Evolutionary conservation across 2,329 filamentous ascomycete genomes (phyloP), one percentile per base, ranked within the genome.

Genomic region (Rutstroemia sp.): DNA sequence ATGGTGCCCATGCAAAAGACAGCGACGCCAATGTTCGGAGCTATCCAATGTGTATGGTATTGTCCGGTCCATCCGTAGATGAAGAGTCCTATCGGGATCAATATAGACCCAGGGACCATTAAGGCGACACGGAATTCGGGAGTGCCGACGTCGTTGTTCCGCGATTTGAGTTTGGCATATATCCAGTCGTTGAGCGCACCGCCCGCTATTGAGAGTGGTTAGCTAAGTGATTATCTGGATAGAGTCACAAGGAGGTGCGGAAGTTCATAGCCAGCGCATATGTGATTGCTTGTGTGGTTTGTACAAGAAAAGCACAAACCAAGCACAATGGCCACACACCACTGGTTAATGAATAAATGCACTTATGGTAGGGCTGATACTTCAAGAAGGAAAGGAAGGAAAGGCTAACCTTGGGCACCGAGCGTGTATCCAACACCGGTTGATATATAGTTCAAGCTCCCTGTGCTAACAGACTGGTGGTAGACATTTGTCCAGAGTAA

Each of bases 71-170:
- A 83, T 39, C 81, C 81, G 63, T 83, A 83, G 65, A 76, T 73
- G 58, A 82, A 74, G 0, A 84, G 70, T 1, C 78, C 76, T 9
- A 84, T 70, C 0, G 83, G 83, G 0, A 84, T 41, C 1, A 84
- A 59, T 0, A 86, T 42, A 0, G 76, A 76, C 0, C 77, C 78
- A 0, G 79, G 71, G 10, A 81, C 62, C 68, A 84, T 78, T 1
- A 85, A 70, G 0, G 82, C 83, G 0, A 84, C 72, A 9, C 84
- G 78, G 64, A 80, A 84, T 61, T 88, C 84, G 0, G 84, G 83
- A 44, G 27, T 45, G 6, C 60, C 62, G 17, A 50, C 50, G 17
- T 48, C 50, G 71, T 59, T 55, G 21, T 62, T 59, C 12, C 50
- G 54, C 0, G 37, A 38, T 56, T 63, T 63, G 8, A 66, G 50